phyloP scores from a whole-genome alignment of 1,284 basidiomycete species.

The Pyrrhoderma noxium region DNA sequence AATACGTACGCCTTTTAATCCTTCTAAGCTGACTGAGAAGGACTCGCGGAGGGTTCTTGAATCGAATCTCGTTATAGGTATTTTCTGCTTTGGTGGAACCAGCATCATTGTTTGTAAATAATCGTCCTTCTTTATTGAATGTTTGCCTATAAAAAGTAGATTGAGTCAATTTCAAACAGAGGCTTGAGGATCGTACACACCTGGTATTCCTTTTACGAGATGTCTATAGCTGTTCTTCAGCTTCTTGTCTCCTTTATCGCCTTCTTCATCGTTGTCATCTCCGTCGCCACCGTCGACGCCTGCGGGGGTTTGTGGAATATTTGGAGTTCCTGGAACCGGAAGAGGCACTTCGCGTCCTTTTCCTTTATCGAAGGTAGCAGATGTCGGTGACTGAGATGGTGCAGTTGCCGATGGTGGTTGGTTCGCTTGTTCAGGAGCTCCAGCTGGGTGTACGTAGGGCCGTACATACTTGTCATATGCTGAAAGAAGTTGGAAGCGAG shows the following conservation, averaged over 20 bases:
- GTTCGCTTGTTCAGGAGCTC: neutral
- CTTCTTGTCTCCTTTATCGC: constrained; percentile 57
- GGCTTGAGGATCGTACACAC: constrained; percentile 34
- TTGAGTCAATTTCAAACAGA: constrained; percentile 9
- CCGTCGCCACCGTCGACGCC: constrained; percentile 32
- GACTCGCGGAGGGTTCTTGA: constrained; percentile 59
- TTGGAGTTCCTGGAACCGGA: constrained; percentile 27
- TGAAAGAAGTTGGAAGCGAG: constrained; percentile 55
- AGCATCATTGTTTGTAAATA: constrained; percentile 59
- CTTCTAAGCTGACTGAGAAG: constrained; percentile 64
- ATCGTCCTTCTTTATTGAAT: constrained; percentile 76
- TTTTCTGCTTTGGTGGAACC: constrained; percentile 64
- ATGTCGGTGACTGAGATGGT: constrained; percentile 16
- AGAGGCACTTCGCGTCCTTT: constrained; percentile 42
- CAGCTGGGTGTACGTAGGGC: constrained; percentile 31
- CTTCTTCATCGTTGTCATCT: constrained; percentile 46
- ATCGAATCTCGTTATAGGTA: constrained; percentile 59
- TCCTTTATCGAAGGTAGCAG: constrained; percentile 42
- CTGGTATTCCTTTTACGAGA: constrained; percentile 68
- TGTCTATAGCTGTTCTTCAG: constrained; percentile 72
- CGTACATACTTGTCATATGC: constrained; percentile 74
- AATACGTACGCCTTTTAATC: constrained; percentile 63
- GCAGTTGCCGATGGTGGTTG: constrained; percentile 12
- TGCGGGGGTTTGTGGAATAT: constrained; percentile 27
- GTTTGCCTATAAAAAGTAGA: constrained; percentile 45